Percentiles rank a stretch among this genome's conserved stretches.
Evolutionary conservation across 169 alveolate species (phyloP).

Genomic region (Plasmodium blacklocki): DNA sequence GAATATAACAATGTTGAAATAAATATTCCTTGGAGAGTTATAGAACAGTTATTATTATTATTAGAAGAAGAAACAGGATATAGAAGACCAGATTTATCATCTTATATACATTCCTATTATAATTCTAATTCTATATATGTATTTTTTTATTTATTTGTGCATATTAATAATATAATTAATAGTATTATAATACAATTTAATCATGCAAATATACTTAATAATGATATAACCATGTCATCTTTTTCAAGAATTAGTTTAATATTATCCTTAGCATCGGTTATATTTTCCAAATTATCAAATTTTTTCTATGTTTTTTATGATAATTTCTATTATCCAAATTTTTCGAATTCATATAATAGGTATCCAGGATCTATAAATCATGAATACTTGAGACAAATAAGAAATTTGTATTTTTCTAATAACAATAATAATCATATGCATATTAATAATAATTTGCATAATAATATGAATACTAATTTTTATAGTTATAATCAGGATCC

Average conservation of each 20-base stretch:
- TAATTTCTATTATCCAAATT: constrained; percentile 48
- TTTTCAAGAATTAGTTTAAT: constrained; percentile 64
- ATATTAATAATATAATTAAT: constrained; percentile 56
- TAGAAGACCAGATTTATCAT: constrained; percentile 58
- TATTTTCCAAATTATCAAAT: constrained; percentile 37
- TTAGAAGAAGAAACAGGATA: constrained; percentile 76
- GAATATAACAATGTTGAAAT: constrained; percentile 65
- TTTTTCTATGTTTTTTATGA: constrained; percentile 65
- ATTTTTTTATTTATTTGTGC: constrained; percentile 62
- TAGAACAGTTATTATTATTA: constrained; percentile 45
- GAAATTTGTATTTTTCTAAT: constrained; percentile 36
- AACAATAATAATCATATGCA: constrained; percentile 4
- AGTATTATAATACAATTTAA: constrained; percentile 65
- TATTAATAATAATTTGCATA: constrained; percentile 7
- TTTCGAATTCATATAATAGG: constrained; percentile 34
- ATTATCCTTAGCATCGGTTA: constrained; percentile 52
- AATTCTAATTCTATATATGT: constrained; percentile 52
- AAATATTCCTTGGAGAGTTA: constrained; percentile 73
- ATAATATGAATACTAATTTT: background rate
- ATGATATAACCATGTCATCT: constrained; percentile 55
- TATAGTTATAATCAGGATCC: too few species aligned
- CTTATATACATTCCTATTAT: constrained; percentile 51
- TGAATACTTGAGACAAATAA: constrained; percentile 23
- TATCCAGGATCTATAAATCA: constrained; percentile 31
- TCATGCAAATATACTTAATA: constrained; percentile 45